These are phyloP conservation scores for Paecilomyces formosus DNA, from an alignment of 2,329 filamentous ascomycete species.

Conservation along the genomic window DNA sequence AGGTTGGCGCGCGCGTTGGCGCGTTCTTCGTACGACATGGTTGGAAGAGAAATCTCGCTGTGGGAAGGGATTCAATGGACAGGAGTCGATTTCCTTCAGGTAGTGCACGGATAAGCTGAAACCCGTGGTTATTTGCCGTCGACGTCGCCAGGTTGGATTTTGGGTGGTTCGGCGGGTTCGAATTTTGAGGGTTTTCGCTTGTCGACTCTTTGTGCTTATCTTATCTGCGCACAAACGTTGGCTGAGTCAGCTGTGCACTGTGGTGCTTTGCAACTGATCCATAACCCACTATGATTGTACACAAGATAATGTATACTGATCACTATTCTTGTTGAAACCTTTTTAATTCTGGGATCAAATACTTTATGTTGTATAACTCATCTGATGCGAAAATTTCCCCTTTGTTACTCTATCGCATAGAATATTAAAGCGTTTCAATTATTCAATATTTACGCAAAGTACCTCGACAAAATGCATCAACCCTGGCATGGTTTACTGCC, in stretches of 20 bases:
- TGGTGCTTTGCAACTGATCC: no score
- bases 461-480: no score
- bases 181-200: conserved; percentile 43
- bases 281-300: no score
- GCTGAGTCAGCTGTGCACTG: conserved; percentile 26
- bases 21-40: conserved; percentile 40
- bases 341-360: no score
- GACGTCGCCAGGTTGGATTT: conserved; percentile 31
- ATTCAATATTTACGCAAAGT: no score
- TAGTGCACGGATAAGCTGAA: conserved; percentile 11
- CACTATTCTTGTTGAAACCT: no score
- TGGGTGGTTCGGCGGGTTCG: conserved; percentile 22
- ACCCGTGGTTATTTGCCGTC: conserved; percentile 15
- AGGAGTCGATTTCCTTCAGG: background rate
- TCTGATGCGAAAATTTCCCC: no score
- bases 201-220: conserved; percentile 36
- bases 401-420: no score
- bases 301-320: no score
- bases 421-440: no score
- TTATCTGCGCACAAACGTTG: conserved; percentile 28
- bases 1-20: conserved; percentile 34
- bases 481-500: no score
- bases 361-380: no score
- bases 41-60: conserved; percentile 13
- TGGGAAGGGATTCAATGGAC: conserved; percentile 4